Conservation (phyloP, 2,329 filamentous ascomycete species). For the Volutella citrinella region DNA sequence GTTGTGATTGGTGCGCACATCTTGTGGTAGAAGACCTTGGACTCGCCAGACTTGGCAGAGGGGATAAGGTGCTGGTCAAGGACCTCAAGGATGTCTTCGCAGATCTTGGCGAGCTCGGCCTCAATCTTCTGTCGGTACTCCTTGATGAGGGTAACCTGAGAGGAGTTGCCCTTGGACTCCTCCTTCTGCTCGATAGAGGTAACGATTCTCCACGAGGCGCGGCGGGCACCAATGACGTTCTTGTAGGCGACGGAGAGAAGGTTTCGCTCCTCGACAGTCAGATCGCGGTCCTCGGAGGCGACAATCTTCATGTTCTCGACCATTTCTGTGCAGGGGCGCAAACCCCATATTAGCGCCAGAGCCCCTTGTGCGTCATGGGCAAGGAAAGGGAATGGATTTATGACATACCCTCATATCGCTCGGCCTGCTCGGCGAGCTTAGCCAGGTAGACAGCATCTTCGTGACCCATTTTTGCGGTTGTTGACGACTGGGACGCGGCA, state of each 20-base stretch:
- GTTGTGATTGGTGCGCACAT: slow-evolving; percentile 61
- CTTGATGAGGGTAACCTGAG: slow-evolving; percentile 90
- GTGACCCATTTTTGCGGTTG: slow-evolving; percentile 84
- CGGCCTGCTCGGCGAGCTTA: slow-evolving; percentile 99
- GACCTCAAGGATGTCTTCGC: slow-evolving; percentile 95
- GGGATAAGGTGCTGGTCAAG: slow-evolving; percentile 91
- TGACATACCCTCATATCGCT: slow-evolving; percentile 95
- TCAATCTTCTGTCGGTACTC: slow-evolving; percentile 99
- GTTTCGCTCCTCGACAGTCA: slow-evolving; percentile 96
- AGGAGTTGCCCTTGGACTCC: slow-evolving; percentile 96
- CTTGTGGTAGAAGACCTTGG: slow-evolving; percentile 99
- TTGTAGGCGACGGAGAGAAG: slow-evolving; percentile 99
- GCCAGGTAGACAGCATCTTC: slow-evolving; percentile 99
- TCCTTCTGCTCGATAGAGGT: slow-evolving; percentile 99
- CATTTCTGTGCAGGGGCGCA: slow-evolving; percentile 84
- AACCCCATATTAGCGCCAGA: slow-evolving; percentile 22
- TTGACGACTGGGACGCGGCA: slow-evolving; percentile 22
- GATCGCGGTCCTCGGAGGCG: slow-evolving; percentile 78
- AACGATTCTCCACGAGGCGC: slow-evolving; percentile 99
- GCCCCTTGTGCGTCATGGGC: slow-evolving; percentile 6
- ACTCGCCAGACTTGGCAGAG: slow-evolving; percentile 94
- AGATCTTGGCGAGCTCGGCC: slow-evolving; percentile 94
- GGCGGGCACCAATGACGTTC: slow-evolving; percentile 97
- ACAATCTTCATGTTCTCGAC: slow-evolving; percentile 99
- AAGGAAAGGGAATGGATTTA: slow-evolving; percentile 4